Percentiles rank a stretch among this genome's conserved stretches.
These are phyloP conservation scores for Orbilia brochopaga DNA, from an alignment of 2,329 filamentous ascomycete species.

Conservation along the genomic window DNA sequence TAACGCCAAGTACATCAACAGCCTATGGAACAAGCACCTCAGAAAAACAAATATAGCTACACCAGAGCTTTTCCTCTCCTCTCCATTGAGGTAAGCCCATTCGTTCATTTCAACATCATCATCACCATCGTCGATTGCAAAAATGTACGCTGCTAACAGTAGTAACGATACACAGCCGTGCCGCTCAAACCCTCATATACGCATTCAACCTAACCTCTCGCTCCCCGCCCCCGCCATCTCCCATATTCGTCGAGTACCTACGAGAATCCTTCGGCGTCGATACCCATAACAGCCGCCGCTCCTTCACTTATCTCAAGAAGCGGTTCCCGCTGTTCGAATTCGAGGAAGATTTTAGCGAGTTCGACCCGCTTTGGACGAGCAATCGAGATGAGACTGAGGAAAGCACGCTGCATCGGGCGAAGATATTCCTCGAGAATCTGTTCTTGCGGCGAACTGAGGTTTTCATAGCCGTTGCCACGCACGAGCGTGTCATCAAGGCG, in stretches of 20 bases:
- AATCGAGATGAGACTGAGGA: slow-evolving; percentile 41
- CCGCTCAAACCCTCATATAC: slow-evolving; percentile 42
- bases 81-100: slow-evolving; percentile 37
- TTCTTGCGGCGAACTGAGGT: slow-evolving; percentile 33
- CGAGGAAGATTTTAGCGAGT: slow-evolving; percentile 45
- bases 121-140: not conserved
- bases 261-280: slow-evolving; percentile 49
- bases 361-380: slow-evolving; percentile 41
- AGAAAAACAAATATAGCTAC: slow-evolving; percentile 19
- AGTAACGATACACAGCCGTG: slow-evolving; percentile 22
- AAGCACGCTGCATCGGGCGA: slow-evolving; percentile 37
- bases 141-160: slow-evolving; percentile 12
- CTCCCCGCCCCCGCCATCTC: slow-evolving; percentile 30
- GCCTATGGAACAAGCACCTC: slow-evolving; percentile 34
- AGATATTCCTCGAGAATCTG: slow-evolving; percentile 47
- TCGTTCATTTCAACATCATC: not conserved
- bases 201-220: slow-evolving; percentile 36
- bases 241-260: slow-evolving; percentile 44
- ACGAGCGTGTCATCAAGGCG: slow-evolving; percentile 40
- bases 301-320: slow-evolving; percentile 42
- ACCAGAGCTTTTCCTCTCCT: slow-evolving; percentile 45
- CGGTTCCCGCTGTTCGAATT: slow-evolving; percentile 43
- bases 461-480: slow-evolving; percentile 37
- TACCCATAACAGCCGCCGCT: slow-evolving; percentile 41
- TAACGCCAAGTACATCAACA: slow-evolving; percentile 29